Evolutionary conservation across 1,284 basidiomycete species (phyloP), one percentile per base, ranked within the genome.

Genomic region (Malassezia brasiliensis): DNA sequence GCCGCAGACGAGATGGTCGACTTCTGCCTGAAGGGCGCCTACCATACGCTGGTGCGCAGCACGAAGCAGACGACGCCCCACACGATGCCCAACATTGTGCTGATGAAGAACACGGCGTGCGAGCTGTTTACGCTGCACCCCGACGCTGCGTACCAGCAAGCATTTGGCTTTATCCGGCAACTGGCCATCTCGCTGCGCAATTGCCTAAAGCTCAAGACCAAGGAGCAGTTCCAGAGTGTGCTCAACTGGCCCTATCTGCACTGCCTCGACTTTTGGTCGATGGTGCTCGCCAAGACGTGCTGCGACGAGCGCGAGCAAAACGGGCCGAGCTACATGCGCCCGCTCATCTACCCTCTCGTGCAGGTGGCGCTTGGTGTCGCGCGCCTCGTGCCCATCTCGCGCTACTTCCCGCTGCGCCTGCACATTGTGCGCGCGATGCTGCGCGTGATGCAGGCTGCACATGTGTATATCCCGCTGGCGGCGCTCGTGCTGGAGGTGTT

Each of bases 101-200:
- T 98, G 39, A 94, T 96, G 89, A 99, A 99, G 77, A 96, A 98
- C 77, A 88, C 90, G 2, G 91, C 91, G 0, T 86, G 86, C 0
- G 90, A 94, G 75, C 79, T 98, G 1, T 99, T 87, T 78, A 85
- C 85, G 62, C 77, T 91, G 47, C 68, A 76, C 55, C 79, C 81
- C 10, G 76, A 80, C 3, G 81, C 87, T 12, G 74, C 76, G 3
- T 98, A 98, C 77, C 90, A 91, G 65, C 90, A 94, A 67, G 90
- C 90, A 1, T 99, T 98, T 78, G 85, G 86, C 12, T 98, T 93
- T 76, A 93, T 98, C 65, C 84, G 94, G 36, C 90, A 94, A 76
- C 82, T 99, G 37, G 94, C 93, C 1, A 88, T 96, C 59, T 88
- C 90, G 71, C 79, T 99, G 48, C 79, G 94, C 57, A 89, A 87